A percentile compares a stretch with the other conserved stretches of the same genome.
Conservation (phyloP, 2,329 filamentous ascomycete genomes). For the Periconia sp. region DNA sequence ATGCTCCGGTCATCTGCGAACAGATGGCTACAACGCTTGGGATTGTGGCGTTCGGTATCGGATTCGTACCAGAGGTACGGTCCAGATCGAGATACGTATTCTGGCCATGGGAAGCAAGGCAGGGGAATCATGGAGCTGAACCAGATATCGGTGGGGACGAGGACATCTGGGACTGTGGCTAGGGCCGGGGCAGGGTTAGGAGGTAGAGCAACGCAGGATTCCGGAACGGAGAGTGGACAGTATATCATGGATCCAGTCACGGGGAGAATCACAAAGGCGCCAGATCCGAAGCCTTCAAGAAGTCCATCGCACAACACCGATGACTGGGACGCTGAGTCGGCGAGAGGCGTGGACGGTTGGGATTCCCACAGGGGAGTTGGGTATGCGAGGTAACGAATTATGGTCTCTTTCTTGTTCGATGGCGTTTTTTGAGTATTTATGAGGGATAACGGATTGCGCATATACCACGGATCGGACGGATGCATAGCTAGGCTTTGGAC, state of each 20-base stretch:
- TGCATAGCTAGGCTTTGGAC: too few relatives aligned
- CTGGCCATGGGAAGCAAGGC: background rate
- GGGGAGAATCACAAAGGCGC: slow-evolving; percentile 16
- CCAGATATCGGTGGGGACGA: background rate
- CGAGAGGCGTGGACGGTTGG: too few relatives aligned
- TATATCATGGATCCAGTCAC: slow-evolving; percentile 4
- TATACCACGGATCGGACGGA: too few relatives aligned
- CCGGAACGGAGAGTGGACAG: background rate
- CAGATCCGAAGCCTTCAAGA: too few relatives aligned
- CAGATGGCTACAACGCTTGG: slow-evolving; percentile 10
- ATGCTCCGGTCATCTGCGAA: slow-evolving; percentile 14
- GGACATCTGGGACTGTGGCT: background rate
- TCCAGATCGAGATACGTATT: background rate
- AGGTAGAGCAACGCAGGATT: background rate
- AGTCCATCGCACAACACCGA: too few relatives aligned
- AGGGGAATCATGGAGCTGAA: background rate
- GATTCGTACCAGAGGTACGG: background rate
- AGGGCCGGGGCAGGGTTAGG: background rate
- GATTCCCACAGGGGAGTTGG: too few relatives aligned
- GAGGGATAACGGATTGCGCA: too few relatives aligned
- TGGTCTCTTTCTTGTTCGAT: too few relatives aligned
- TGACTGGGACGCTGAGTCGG: too few relatives aligned
- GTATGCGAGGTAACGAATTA: too few relatives aligned
- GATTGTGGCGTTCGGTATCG: background rate
- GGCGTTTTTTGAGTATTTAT: too few relatives aligned